Conservation (phyloP, 148 eudicot genomes). For the Fagopyrum homotropicum region DNA sequence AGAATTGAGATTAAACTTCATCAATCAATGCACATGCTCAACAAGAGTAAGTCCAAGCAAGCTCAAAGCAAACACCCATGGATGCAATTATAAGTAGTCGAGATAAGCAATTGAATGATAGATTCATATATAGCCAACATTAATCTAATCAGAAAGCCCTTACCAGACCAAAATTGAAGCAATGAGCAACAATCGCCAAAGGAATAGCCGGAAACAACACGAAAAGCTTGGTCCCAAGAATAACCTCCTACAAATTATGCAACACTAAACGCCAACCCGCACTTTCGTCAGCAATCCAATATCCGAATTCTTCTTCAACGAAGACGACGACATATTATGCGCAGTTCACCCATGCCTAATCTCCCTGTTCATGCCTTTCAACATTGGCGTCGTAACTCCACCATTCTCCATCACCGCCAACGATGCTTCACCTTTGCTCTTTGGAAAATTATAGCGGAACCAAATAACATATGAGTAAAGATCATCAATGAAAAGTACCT, state of each 20-base stretch:
- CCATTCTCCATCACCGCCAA: background rate
- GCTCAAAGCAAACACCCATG: constrained; percentile 85
- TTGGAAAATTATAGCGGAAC: too few relatives aligned
- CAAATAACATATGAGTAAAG: too few relatives aligned
- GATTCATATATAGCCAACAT: background rate
- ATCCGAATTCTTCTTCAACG: constrained; percentile 46
- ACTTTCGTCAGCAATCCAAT: constrained; percentile 31
- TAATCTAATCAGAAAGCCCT: constrained; percentile 12
- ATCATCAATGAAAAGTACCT: too few relatives aligned
- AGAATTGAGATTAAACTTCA: constrained; percentile 37
- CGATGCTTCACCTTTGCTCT: background rate
- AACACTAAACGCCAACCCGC: constrained; percentile 18
- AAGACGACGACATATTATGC: constrained; percentile 48
- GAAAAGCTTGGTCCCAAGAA: too few relatives aligned
- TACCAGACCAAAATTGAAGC: constrained; percentile 23
- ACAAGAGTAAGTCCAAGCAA: constrained; percentile 80
- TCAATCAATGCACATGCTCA: constrained; percentile 80
- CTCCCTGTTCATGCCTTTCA: constrained; percentile 15
- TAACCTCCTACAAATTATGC: constrained; percentile 44
- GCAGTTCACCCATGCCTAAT: constrained; percentile 37
- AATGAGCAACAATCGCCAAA: too few relatives aligned
- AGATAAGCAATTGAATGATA: background rate
- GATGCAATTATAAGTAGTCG: constrained; percentile 24
- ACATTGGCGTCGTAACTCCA: background rate
- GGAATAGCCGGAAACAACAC: too few relatives aligned